A percentile compares a stretch with the other conserved stretches of the same genome.
Conservation (phyloP, 2,329 filamentous ascomycete species). For the Keithomyces neogunnii region DNA sequence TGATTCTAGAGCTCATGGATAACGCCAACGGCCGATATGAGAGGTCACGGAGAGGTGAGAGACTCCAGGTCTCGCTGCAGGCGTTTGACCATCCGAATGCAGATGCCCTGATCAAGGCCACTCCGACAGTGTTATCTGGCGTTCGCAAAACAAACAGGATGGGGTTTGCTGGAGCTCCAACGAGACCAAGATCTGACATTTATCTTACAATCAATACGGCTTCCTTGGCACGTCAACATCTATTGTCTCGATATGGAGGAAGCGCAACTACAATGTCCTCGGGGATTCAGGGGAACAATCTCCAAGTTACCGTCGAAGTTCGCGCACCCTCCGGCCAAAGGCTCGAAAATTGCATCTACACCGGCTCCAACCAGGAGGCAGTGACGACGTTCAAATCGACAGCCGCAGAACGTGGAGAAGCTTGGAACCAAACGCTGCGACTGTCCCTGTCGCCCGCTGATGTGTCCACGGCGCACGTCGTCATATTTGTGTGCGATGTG, state of each 20-base stretch:
- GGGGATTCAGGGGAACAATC: conserved; percentile 57
- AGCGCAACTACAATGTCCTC: conserved; percentile 63
- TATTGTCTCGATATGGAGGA: conserved; percentile 59
- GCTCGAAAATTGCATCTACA: conserved; percentile 80
- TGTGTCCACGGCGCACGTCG: conserved; percentile 74
- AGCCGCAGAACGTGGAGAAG: conserved; percentile 67
- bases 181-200: conserved; percentile 83
- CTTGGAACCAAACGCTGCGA: conserved; percentile 83
- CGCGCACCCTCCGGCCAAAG: conserved; percentile 69
- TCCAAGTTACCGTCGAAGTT: conserved; percentile 86
- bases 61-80: conserved; percentile 70
- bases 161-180: conserved; percentile 87
- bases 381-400: conserved; percentile 84
- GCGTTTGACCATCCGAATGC: conserved; percentile 72
- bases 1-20: conserved; percentile 65
- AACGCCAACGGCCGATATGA: conserved; percentile 68
- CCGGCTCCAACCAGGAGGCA: conserved; percentile 71
- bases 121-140: conserved; percentile 77
- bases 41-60: conserved; percentile 63
- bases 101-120: conserved; percentile 72
- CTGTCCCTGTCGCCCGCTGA: conserved; percentile 71
- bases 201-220: conserved; percentile 81
- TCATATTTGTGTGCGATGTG: conserved; percentile 81
- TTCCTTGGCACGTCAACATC: conserved; percentile 66
- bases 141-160: conserved; percentile 79